phyloP scores from a whole-genome alignment of 371 early-diverging fungal species.

The Mucor piriformis region DNA sequence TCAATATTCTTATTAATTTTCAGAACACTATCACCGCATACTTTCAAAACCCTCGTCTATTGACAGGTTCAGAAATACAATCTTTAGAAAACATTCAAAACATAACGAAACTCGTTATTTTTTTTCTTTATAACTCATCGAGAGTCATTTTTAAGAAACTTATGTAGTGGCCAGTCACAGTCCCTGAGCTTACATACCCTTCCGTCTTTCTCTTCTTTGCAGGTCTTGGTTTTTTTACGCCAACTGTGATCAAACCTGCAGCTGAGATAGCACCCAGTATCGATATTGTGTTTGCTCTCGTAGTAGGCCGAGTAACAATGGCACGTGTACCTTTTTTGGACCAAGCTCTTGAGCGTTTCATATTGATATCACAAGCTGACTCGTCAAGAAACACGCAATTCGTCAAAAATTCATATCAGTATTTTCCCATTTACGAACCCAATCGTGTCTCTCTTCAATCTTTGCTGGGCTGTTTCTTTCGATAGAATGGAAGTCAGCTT shows the following conservation, averaged over 20 bases:
- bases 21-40: too few species aligned
- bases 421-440: constrained; percentile 19
- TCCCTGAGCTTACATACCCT: too few species aligned
- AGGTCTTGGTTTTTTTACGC: constrained; percentile 28
- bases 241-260: constrained; percentile 27
- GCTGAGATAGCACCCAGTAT: constrained; percentile 31
- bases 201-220: constrained; percentile 28
- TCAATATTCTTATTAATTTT: too few species aligned
- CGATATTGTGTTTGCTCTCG: constrained; percentile 28
- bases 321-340: constrained; percentile 13
- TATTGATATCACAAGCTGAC: constrained; percentile 21
- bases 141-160: too few species aligned
- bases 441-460: constrained; percentile 14
- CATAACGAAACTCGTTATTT: too few species aligned
- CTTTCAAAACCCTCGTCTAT: too few species aligned
- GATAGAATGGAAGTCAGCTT: constrained; percentile 7
- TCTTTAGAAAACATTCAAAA: too few species aligned
- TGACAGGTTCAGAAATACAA: too few species aligned
- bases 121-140: too few species aligned
- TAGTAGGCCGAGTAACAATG: constrained; percentile 22
- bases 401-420: constrained; percentile 17
- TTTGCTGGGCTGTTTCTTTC: constrained; percentile 15
- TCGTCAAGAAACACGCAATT: constrained; percentile 25
- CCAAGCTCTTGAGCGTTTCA: constrained; percentile 25
- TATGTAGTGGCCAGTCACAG: too few species aligned